Evolutionary conservation across 352 stramenopile species (phyloP).

Genomic region (Globisporangium megalacanthum): DNA sequence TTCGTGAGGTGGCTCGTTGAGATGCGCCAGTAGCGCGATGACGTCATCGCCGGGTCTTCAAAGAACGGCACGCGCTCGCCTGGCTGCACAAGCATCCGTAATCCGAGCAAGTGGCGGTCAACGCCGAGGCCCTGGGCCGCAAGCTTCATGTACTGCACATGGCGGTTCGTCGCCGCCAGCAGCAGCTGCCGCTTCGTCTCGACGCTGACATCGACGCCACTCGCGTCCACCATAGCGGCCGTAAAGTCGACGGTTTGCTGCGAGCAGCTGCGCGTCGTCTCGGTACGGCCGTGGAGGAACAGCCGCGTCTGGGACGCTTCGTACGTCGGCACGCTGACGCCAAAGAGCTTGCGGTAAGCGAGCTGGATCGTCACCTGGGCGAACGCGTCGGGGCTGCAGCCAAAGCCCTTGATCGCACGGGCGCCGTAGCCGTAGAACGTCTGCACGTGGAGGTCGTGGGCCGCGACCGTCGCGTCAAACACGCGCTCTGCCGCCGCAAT

Average conservation of each 20-base stretch:
- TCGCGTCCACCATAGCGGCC: constrained; percentile 70
- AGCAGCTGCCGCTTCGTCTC: constrained; percentile 46
- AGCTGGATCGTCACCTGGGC: constrained; percentile 96
- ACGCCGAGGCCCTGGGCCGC: constrained; percentile 82
- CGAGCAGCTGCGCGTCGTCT: constrained; percentile 86
- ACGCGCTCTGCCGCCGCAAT: constrained; percentile 47
- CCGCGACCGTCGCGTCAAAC: constrained; percentile 67
- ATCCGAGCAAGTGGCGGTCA: constrained; percentile 92
- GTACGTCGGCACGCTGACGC: constrained; percentile 83
- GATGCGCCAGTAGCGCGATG: constrained; percentile 69
- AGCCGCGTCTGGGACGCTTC: constrained; percentile 92
- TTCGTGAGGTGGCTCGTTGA: constrained; percentile 80
- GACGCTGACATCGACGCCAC: constrained; percentile 10
- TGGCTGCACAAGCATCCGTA: constrained; percentile 59
- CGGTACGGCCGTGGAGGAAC: constrained; percentile 94
- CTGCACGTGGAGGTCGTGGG: constrained; percentile 87
- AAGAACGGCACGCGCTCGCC: constrained; percentile 61
- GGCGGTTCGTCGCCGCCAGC: constrained; percentile 31
- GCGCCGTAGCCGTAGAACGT: constrained; percentile 88
- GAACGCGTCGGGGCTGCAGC: constrained; percentile 92
- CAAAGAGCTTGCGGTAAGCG: constrained; percentile 78
- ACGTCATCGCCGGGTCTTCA: constrained; percentile 60
- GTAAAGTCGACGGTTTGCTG: constrained; percentile 78
- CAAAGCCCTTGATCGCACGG: constrained; percentile 85
- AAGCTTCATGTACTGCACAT: constrained; percentile 66